Conservation (phyloP, 306 rosid species). For the Lotus japonicus region DNA sequence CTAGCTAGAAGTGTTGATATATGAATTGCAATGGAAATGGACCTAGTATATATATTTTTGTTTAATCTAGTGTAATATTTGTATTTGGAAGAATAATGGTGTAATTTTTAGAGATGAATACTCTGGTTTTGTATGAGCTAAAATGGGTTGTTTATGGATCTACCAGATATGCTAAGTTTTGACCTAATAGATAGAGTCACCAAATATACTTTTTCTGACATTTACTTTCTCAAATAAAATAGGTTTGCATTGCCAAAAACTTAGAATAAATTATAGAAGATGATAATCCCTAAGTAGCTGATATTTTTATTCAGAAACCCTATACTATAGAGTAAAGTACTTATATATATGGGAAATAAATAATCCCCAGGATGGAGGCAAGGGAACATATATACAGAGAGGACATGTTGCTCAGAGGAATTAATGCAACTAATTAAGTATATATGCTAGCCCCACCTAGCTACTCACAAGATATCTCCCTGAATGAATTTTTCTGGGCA, state of each 20-base stretch:
- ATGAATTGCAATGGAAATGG: constrained; percentile 28
- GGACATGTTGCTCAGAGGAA: neutral
- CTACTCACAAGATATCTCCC: neutral
- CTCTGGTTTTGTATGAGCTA: constrained; percentile 22
- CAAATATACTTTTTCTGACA: constrained; percentile 13
- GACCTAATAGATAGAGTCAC: constrained; percentile 26
- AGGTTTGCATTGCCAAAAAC: neutral
- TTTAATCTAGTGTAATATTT: constrained; percentile 33
- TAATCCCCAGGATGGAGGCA: too few species aligned
- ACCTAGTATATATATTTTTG: constrained; percentile 27
- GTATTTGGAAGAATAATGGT: constrained; percentile 28
- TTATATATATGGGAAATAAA: neutral
- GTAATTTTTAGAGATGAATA: constrained; percentile 26
- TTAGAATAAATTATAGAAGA: constrained; percentile 1
- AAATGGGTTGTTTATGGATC: constrained; percentile 20
- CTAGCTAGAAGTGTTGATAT: constrained; percentile 56
- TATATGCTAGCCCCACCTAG: neutral
- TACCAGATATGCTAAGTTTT: constrained; percentile 29
- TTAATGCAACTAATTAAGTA: neutral
- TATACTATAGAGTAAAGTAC: constrained; percentile 15
- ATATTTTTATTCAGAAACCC: constrained; percentile 23
- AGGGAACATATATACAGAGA: neutral
- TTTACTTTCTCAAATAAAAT: constrained; percentile 16
- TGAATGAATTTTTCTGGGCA: neutral
- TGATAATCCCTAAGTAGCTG: constrained; percentile 20